phyloP scores from a whole-genome alignment of 2,329 filamentous ascomycete genomes.

The Alternaria sp. region DNA sequence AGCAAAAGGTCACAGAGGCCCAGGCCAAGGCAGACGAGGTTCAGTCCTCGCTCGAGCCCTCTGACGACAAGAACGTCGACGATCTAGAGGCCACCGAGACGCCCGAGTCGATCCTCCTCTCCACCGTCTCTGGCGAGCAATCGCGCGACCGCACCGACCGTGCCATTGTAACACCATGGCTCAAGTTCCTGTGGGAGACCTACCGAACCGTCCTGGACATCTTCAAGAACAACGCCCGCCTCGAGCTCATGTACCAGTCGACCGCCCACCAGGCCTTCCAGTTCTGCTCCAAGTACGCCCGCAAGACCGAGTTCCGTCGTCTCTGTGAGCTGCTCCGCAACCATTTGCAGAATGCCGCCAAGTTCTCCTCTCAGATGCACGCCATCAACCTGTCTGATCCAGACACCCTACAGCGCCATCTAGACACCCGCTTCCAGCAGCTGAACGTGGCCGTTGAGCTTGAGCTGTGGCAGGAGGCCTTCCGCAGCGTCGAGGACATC shows the following conservation, averaged over 20 bases:
- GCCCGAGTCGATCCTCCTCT: conserved; percentile 95
- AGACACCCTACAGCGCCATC: conserved; percentile 93
- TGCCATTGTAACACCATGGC: conserved; percentile 97
- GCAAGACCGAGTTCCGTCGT: conserved; percentile 98
- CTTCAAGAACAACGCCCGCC: conserved; percentile 96
- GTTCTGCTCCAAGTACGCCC: conserved; percentile 96
- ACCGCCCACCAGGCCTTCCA: conserved; percentile 98
- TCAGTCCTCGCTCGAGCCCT: conserved; percentile 82
- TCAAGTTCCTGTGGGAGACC: conserved; percentile 99
- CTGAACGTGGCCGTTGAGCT: conserved; percentile 97
- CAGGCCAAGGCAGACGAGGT: conserved; percentile 96
- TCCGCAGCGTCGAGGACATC: conserved; percentile 98
- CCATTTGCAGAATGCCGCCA: conserved; percentile 98
- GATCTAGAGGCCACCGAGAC: conserved; percentile 98
- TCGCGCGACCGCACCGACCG: conserved; percentile 96
- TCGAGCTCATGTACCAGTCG: conserved; percentile 98
- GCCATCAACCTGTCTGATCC: conserved; percentile 98
- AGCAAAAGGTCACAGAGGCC: conserved; percentile 93
- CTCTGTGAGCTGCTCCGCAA: conserved; percentile 98
- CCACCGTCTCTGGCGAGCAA: conserved; percentile 97
- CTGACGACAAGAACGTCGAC: conserved; percentile 78
- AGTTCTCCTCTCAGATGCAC: conserved; percentile 99
- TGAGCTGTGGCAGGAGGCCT: conserved; percentile 98
- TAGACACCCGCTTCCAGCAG: conserved; percentile 98
- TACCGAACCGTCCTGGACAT: conserved; percentile 98